Evolutionary conservation across 2,329 filamentous ascomycete species (phyloP).

Genomic region (Diaporthe vexans): DNA sequence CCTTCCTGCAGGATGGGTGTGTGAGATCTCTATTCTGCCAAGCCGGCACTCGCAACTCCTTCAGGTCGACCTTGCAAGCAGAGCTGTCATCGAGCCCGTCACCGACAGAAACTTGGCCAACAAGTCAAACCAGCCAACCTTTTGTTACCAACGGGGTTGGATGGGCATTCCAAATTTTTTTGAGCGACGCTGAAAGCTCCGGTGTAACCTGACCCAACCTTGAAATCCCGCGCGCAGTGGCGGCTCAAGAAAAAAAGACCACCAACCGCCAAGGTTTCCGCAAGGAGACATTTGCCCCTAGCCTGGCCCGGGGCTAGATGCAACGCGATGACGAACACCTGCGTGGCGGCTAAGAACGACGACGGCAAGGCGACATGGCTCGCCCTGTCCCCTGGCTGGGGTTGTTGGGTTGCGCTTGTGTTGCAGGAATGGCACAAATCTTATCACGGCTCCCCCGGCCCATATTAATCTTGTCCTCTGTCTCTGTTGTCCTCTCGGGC

Average conservation of each 20-base stretch:
- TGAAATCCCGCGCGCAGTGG: not conserved
- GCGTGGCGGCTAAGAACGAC: constrained; percentile 18
- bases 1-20: not conserved
- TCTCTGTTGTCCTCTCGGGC: no score
- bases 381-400: not conserved
- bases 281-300: not conserved
- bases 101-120: not conserved
- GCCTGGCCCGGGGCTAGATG: not conserved
- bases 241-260: not conserved
- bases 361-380: constrained; percentile 1
- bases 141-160: not conserved
- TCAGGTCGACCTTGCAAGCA: not conserved
- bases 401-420: not conserved
- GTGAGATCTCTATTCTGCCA: not conserved
- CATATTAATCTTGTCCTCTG: not conserved
- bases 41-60: no score
- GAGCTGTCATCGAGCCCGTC: not conserved
- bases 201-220: not conserved
- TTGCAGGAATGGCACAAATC: not conserved
- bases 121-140: not conserved
- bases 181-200: not conserved
- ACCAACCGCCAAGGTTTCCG: not conserved
- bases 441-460: not conserved
- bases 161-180: not conserved
- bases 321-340: constrained; percentile 20